These are phyloP conservation scores for Pseudocercospora musae DNA, from an alignment of 2,329 filamentous ascomycete species.

Conservation along the genomic window DNA sequence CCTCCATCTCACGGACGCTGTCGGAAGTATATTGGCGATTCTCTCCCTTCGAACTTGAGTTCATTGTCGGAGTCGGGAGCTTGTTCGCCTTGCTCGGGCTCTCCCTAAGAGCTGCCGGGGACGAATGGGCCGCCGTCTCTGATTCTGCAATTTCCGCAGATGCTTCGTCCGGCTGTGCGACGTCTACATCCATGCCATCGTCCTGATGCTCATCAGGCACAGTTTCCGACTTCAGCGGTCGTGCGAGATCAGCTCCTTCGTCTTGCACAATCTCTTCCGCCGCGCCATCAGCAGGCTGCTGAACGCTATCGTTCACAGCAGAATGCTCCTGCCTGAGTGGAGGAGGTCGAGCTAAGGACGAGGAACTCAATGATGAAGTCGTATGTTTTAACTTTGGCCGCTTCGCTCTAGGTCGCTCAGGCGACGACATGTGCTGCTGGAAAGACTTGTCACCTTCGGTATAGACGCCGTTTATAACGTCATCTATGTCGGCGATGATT, in stretches of 20 bases:
- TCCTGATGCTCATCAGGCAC: not conserved
- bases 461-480: conserved; percentile 33
- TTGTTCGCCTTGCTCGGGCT: conserved; percentile 32
- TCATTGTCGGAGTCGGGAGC: conserved; percentile 16
- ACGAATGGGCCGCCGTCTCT: not conserved
- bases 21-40: conserved; percentile 18
- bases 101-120: conserved; percentile 17
- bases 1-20: conserved; percentile 34
- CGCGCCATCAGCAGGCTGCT: not conserved
- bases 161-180: not conserved
- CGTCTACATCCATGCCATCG: not conserved
- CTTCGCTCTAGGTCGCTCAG: conserved; percentile 17
- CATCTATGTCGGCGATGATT: conserved; percentile 34
- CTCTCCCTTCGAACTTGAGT: conserved; percentile 18
- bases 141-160: not conserved
- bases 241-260: not conserved
- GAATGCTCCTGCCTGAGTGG: not conserved
- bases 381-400: conserved; percentile 19
- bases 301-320: not conserved
- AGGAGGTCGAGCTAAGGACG: not conserved
- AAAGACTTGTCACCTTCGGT: conserved; percentile 39
- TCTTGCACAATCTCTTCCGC: not conserved
- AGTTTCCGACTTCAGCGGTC: not conserved
- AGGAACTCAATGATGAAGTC: conserved; percentile 1
- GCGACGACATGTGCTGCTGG: conserved; percentile 25